A percentile compares a stretch with the other conserved stretches of the same genome.
Conservation (phyloP, 2,329 filamentous ascomycete genomes). For the Sporothrix phasma region DNA sequence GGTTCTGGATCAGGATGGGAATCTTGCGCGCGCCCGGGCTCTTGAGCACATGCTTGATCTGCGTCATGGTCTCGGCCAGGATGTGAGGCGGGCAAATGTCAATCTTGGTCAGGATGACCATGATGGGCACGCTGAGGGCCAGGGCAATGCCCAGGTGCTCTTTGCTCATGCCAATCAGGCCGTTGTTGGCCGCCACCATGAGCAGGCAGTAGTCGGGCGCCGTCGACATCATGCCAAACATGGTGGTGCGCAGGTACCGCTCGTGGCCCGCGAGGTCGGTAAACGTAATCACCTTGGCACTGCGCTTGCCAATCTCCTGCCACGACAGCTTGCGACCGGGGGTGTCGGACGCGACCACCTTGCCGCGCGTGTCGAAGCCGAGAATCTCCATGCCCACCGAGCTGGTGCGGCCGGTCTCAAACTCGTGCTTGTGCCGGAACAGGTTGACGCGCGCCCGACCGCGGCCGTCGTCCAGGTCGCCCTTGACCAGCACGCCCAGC, state of each 20-base stretch:
- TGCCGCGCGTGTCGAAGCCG: constrained; percentile 83
- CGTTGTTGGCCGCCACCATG: constrained; percentile 98
- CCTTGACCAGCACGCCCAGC: constrained; percentile 90
- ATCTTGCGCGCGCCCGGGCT: constrained; percentile 91
- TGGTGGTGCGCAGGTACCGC: constrained; percentile 86
- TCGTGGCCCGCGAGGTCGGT: constrained; percentile 94
- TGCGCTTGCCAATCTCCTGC: constrained; percentile 94
- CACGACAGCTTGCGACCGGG: constrained; percentile 75
- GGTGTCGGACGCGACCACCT: constrained; percentile 70
- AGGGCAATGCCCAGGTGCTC: constrained; percentile 93
- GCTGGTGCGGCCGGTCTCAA: constrained; percentile 88
- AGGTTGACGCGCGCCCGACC: constrained; percentile 91
- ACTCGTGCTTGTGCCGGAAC: constrained; percentile 95
- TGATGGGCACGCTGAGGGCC: constrained; percentile 90
- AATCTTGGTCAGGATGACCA: constrained; percentile 97
- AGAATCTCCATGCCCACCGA: constrained; percentile 99
- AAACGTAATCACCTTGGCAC: constrained; percentile 93
- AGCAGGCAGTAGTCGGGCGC: constrained; percentile 95
- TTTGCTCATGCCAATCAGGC: constrained; percentile 94
- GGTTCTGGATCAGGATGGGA: constrained; percentile 86
- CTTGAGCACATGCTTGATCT: constrained; percentile 87
- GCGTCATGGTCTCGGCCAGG: constrained; percentile 81
- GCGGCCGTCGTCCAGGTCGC: constrained; percentile 85
- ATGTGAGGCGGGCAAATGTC: constrained; percentile 97
- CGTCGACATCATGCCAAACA: constrained; percentile 88